Conservation (phyloP, 441 rosid genomes). For the Kokia cookei region DNA sequence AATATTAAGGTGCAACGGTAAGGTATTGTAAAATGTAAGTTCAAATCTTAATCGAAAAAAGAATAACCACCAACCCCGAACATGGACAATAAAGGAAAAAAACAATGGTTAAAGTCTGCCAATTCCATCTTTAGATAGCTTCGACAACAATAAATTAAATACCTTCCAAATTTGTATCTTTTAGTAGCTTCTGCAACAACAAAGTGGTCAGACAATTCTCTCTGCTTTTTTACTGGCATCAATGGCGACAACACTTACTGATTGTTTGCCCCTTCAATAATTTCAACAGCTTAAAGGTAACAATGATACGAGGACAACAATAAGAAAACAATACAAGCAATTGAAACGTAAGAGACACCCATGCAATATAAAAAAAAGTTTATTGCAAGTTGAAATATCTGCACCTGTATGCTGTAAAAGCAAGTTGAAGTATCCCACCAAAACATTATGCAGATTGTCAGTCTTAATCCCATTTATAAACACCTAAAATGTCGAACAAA, state of each 20-base stretch:
- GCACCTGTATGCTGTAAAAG: not conserved
- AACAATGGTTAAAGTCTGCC: not conserved
- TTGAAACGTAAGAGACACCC: not conserved
- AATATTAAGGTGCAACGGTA: no score
- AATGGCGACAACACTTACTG: not conserved
- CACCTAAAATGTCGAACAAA: conserved; percentile 9
- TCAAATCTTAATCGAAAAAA: no score
- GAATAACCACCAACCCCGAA: no score
- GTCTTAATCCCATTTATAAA: conserved; percentile 19
- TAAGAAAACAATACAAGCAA: not conserved
- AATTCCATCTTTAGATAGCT: not conserved
- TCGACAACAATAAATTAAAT: not conserved
- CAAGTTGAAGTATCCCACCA: conserved; percentile 10
- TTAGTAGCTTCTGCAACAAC: not conserved
- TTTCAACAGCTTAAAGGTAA: not conserved
- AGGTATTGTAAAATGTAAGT: no score
- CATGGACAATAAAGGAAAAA: no score
- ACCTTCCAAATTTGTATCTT: not conserved
- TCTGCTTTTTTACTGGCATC: not conserved
- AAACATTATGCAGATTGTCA: conserved; percentile 33
- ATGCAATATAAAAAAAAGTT: not conserved
- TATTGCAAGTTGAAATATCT: not conserved
- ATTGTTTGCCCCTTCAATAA: not conserved
- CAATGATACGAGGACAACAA: not conserved
- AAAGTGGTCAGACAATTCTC: not conserved